phyloP scores from a whole-genome alignment of 2,329 filamentous ascomycete genomes.

The Xylariaceae sp. region DNA sequence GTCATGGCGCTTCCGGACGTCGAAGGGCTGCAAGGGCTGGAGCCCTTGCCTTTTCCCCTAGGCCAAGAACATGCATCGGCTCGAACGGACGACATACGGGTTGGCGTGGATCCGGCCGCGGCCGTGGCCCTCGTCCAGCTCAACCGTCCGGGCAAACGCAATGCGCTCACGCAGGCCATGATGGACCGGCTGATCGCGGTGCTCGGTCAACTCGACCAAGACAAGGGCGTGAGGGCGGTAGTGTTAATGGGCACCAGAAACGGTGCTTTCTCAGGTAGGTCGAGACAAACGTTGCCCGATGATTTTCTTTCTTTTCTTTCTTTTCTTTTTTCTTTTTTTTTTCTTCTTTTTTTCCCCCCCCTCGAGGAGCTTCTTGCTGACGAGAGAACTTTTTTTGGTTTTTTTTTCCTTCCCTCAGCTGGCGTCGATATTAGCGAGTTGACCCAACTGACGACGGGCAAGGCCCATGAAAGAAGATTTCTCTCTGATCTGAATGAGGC shows the following conservation, averaged over 20 bases:
- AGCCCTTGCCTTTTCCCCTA: slow-evolving; percentile 1
- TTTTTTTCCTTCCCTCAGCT: slow-evolving; percentile 17
- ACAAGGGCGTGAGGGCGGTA: slow-evolving; percentile 32
- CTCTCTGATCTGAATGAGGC: slow-evolving; percentile 38
- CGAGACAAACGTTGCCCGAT: background rate
- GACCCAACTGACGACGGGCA: slow-evolving; percentile 25
- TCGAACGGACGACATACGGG: slow-evolving; percentile 21
- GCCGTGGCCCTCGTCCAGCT: slow-evolving; percentile 40
- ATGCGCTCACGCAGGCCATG: slow-evolving; percentile 51
- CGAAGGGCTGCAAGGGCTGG: slow-evolving; percentile 16
- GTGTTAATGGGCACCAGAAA: slow-evolving; percentile 34
- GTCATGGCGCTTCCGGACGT: slow-evolving; percentile 9
- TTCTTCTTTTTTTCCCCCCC: too few species aligned
- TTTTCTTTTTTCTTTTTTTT: too few species aligned
- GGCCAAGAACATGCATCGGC: background rate
- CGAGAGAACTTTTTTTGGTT: background rate
- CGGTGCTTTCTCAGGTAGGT: slow-evolving; percentile 36
- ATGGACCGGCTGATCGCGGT: slow-evolving; percentile 37
- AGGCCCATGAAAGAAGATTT: slow-evolving; percentile 28
- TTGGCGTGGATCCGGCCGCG: slow-evolving; percentile 30
- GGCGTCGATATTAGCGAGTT: slow-evolving; percentile 36
- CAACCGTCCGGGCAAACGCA: slow-evolving; percentile 52
- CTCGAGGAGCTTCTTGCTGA: background rate
- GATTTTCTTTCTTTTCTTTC: background rate
- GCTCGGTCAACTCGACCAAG: slow-evolving; percentile 27